These are phyloP conservation scores for Balakata baccata DNA, from an alignment of 345 rosid species.

Conservation along the genomic window DNA sequence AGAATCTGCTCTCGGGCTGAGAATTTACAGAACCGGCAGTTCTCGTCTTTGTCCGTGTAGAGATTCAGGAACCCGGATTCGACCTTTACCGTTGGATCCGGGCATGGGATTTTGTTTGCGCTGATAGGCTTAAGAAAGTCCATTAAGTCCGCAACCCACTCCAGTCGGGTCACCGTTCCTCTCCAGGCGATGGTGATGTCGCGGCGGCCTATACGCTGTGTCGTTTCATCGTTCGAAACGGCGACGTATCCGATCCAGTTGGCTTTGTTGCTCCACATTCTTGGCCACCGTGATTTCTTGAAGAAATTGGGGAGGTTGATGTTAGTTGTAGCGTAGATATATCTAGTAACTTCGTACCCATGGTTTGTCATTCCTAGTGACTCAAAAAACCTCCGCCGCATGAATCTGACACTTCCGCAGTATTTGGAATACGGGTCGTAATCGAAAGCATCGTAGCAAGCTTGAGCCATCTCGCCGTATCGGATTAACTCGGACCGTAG, in stretches of 20 bases:
- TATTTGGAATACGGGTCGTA: slow-evolving; percentile 70
- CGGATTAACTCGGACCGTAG: slow-evolving; percentile 74
- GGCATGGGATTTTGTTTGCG: slow-evolving; percentile 53
- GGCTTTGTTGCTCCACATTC: slow-evolving; percentile 76
- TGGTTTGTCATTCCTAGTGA: slow-evolving; percentile 41
- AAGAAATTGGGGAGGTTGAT: slow-evolving; percentile 79
- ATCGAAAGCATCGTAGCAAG: slow-evolving; percentile 81
- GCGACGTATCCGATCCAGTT: slow-evolving; percentile 90
- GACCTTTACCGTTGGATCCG: slow-evolving; percentile 61
- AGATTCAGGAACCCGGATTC: slow-evolving; percentile 82
- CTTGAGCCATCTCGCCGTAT: slow-evolving; percentile 87
- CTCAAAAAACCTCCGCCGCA: slow-evolving; percentile 50
- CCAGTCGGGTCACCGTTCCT: slow-evolving; percentile 74
- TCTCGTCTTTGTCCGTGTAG: slow-evolving; percentile 61
- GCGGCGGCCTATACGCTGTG: slow-evolving; percentile 57
- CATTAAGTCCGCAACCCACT: slow-evolving; percentile 77
- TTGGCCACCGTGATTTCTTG: slow-evolving; percentile 78
- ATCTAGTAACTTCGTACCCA: slow-evolving; percentile 62
- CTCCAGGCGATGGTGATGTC: slow-evolving; percentile 73
- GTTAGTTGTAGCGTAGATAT: slow-evolving; percentile 69
- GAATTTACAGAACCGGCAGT: slow-evolving; percentile 55
- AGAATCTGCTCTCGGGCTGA: slow-evolving; percentile 72
- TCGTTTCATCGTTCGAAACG: slow-evolving; percentile 54
- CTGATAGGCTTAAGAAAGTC: slow-evolving; percentile 57
- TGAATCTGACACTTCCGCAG: slow-evolving; percentile 69